Percentiles rank a stretch among this genome's conserved stretches.
These are phyloP conservation scores for Pythium graminicola DNA, from an alignment of 352 stramenopile genomes.

Conservation along the genomic window DNA sequence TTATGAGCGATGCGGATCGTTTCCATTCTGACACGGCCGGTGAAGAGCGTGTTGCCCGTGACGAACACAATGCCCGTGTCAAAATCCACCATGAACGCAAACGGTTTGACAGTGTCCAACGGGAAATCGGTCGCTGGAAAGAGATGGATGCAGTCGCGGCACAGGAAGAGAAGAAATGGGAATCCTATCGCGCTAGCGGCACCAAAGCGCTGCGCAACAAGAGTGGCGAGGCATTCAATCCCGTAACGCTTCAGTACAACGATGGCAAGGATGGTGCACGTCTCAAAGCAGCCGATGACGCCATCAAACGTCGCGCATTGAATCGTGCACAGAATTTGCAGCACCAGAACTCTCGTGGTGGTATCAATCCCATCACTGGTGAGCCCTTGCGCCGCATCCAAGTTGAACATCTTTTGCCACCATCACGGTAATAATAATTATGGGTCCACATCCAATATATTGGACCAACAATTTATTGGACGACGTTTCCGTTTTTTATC, in stretches of 20 bases:
- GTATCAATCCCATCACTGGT: slow-evolving; percentile 86
- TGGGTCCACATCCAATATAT: neutral
- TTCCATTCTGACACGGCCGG: slow-evolving; percentile 88
- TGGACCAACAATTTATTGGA: neutral
- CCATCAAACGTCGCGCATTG: slow-evolving; percentile 69
- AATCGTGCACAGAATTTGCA: slow-evolving; percentile 75
- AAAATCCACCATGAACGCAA: slow-evolving; percentile 62
- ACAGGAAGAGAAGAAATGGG: slow-evolving; percentile 65
- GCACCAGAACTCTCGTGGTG: slow-evolving; percentile 69
- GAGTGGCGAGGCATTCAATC: slow-evolving; percentile 81
- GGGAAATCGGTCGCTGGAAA: slow-evolving; percentile 82
- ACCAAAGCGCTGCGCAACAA: slow-evolving; percentile 85
- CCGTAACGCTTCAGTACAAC: slow-evolving; percentile 84
- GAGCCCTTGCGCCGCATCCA: slow-evolving; percentile 43
- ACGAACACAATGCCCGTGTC: slow-evolving; percentile 41
- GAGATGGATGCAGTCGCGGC: slow-evolving; percentile 60
- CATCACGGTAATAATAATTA: slow-evolving; percentile 6
- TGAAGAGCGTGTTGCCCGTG: slow-evolving; percentile 61
- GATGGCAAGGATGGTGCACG: slow-evolving; percentile 74
- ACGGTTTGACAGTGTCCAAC: slow-evolving; percentile 48
- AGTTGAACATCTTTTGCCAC: slow-evolving; percentile 44
- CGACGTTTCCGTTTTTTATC: slow-evolving; percentile 11
- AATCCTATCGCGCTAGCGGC: slow-evolving; percentile 50
- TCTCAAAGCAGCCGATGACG: slow-evolving; percentile 53
- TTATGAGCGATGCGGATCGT: slow-evolving; percentile 77